Evolutionary conservation across 2,329 filamentous ascomycete species (phyloP).

Genomic region (Raffaelea arxii): DNA sequence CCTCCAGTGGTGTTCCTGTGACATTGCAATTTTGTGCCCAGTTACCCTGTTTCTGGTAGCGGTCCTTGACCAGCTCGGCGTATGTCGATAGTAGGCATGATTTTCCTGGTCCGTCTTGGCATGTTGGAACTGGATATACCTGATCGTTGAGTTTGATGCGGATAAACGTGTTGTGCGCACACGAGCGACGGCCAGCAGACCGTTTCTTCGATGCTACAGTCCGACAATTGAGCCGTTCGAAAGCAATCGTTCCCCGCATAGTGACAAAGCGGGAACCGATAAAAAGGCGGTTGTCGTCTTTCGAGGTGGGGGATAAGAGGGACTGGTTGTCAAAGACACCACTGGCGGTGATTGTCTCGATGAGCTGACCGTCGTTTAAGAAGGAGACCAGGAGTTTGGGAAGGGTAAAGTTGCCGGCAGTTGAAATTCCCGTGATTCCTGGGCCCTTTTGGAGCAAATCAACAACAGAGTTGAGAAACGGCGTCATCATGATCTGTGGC

Average conservation of each 20-base stretch:
- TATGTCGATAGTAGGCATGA: slow-evolving; percentile 41
- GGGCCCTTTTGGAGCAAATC: slow-evolving; percentile 43
- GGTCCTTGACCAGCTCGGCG: slow-evolving; percentile 30
- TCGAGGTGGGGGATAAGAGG: slow-evolving; percentile 34
- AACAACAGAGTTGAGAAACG: slow-evolving; percentile 45
- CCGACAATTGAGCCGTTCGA: slow-evolving; percentile 50
- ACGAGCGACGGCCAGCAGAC: slow-evolving; percentile 2
- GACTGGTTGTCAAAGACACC: slow-evolving; percentile 51
- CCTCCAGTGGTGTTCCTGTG: slow-evolving; percentile 29
- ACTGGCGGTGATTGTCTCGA: slow-evolving; percentile 47
- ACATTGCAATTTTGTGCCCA: slow-evolving; percentile 40
- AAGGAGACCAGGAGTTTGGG: slow-evolving; percentile 52
- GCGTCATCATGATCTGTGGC: slow-evolving; percentile 49
- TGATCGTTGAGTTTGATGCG: slow-evolving; percentile 53
- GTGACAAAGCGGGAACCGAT: slow-evolving; percentile 45
- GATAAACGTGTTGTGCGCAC: slow-evolving; percentile 32
- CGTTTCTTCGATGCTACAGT: slow-evolving; percentile 3
- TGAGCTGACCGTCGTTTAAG: slow-evolving; percentile 57
- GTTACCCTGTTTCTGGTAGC: slow-evolving; percentile 37
- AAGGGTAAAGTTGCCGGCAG: slow-evolving; percentile 37
- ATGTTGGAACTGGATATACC: slow-evolving; percentile 48
- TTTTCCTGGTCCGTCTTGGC: slow-evolving; percentile 43
- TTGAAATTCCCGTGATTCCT: slow-evolving; percentile 33
- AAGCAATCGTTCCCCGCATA: slow-evolving; percentile 56
- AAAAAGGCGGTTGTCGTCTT: slow-evolving; percentile 39